Evolutionary conservation across 1,284 basidiomycete species (phyloP).

Genomic region (Sutorius eximius): DNA sequence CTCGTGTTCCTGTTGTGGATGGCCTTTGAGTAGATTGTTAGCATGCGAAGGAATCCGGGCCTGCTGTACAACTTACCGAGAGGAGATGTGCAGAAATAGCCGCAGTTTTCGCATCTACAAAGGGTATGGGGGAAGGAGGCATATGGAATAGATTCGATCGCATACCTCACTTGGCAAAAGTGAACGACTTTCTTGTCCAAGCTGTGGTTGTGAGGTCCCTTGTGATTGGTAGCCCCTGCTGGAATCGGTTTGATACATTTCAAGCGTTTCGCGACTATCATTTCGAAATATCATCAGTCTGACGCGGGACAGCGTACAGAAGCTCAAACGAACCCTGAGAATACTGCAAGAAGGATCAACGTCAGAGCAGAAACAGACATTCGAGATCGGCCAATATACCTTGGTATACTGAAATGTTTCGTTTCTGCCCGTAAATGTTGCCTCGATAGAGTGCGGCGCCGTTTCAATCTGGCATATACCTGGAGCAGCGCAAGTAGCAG

Average conservation of each 20-base stretch:
- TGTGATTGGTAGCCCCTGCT: conserved; percentile 42
- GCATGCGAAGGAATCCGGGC: neutral
- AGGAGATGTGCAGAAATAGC: conserved; percentile 59
- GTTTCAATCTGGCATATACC: conserved; percentile 61
- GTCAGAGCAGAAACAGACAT: neutral
- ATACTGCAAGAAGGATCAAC: conserved; percentile 14
- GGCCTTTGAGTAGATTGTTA: conserved; percentile 41
- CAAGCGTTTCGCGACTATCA: conserved; percentile 48
- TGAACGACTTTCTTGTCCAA: conserved; percentile 43
- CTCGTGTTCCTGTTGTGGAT: conserved; percentile 59
- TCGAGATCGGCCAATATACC: conserved; percentile 25
- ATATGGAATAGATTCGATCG: neutral
- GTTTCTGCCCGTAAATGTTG: conserved; percentile 50
- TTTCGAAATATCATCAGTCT: neutral
- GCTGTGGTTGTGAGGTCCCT: conserved; percentile 50
- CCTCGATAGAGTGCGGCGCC: conserved; percentile 55
- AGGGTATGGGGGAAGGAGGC: neutral
- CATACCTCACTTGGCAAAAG: conserved; percentile 50
- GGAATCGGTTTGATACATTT: conserved; percentile 49
- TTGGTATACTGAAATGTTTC: conserved; percentile 52
- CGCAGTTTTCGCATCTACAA: conserved; percentile 51
- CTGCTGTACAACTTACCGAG: conserved; percentile 39
- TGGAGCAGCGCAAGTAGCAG: conserved; percentile 39
- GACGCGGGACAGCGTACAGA: neutral
- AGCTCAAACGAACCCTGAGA: conserved; percentile 27